A percentile compares a stretch with the other conserved stretches of the same genome.
Evolutionary conservation across 2,329 filamentous ascomycete genomes (phyloP).

Genomic region (Diplodia seriata): DNA sequence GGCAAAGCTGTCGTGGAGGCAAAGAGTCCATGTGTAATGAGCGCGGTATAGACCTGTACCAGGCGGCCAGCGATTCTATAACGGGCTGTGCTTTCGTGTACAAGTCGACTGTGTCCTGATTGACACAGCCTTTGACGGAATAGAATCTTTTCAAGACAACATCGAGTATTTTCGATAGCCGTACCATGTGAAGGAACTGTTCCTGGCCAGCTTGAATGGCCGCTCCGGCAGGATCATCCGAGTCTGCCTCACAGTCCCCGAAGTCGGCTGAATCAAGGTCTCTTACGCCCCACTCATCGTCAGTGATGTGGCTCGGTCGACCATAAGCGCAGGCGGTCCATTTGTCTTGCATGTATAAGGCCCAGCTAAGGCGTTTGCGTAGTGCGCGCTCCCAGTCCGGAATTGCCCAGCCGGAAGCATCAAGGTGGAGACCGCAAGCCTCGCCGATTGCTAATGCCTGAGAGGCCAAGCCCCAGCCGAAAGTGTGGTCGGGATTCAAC

Average conservation of each 20-base stretch:
- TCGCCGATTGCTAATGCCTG: constrained; percentile 50
- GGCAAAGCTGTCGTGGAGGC: constrained; percentile 19
- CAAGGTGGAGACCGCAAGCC: constrained; percentile 56
- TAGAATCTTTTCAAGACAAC: constrained; percentile 24
- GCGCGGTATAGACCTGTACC: constrained; percentile 21
- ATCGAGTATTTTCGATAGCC: constrained; percentile 18
- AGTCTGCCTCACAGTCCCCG: constrained; percentile 18
- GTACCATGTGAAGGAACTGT: constrained; percentile 27
- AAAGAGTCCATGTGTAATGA: constrained; percentile 16
- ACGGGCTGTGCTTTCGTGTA: constrained; percentile 24
- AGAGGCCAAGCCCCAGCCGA: constrained; percentile 43
- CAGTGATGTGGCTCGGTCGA: constrained; percentile 62
- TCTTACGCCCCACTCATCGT: constrained; percentile 53
- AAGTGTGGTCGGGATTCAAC: constrained; percentile 27
- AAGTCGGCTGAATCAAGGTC: constrained; percentile 19
- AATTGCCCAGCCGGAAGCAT: constrained; percentile 68
- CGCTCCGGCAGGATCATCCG: constrained; percentile 10
- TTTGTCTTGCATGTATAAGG: constrained; percentile 69
- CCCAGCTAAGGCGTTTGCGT: constrained; percentile 68
- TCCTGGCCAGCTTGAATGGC: constrained; percentile 16
- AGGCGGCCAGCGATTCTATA: constrained; percentile 11
- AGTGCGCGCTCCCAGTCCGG: constrained; percentile 69
- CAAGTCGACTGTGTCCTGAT: constrained; percentile 22
- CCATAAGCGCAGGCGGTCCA: constrained; percentile 66
- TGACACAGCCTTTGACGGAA: constrained; percentile 21